Evolutionary conservation across 495 filamentous ascomycete genomes (phyloP).

Genomic region (Penicillium bialowiezense): DNA sequence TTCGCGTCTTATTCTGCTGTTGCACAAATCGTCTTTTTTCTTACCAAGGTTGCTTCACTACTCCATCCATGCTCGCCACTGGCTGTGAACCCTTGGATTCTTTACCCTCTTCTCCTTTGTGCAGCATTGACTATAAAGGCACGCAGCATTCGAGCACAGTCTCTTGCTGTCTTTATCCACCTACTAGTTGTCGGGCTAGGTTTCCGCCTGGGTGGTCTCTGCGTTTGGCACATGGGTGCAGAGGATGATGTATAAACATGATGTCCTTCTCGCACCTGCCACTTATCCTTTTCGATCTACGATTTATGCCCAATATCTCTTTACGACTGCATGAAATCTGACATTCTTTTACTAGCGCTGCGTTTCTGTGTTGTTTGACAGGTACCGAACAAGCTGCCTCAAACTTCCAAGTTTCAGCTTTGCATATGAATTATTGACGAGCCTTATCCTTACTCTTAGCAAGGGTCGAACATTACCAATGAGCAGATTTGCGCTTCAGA

Average conservation of each 20-base stretch:
- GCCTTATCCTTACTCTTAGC: too few relatives aligned
- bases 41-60: constrained; percentile 53
- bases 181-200: constrained; percentile 29
- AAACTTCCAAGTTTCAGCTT: too few relatives aligned
- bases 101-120: constrained; percentile 58
- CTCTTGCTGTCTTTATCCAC: constrained; percentile 27
- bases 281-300: too few relatives aligned
- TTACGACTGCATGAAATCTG: too few relatives aligned
- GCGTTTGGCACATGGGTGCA: constrained; percentile 26
- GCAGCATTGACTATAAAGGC: constrained; percentile 51
- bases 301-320: too few relatives aligned
- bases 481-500: too few relatives aligned
- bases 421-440: too few relatives aligned
- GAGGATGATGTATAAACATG: not conserved
- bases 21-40: constrained; percentile 46
- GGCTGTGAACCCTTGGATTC: constrained; percentile 55
- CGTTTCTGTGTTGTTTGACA: too few relatives aligned
- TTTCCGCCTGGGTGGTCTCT: constrained; percentile 32
- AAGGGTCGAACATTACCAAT: too few relatives aligned
- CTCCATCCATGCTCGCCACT: constrained; percentile 60
- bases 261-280: too few relatives aligned
- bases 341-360: too few relatives aligned
- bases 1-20: constrained; percentile 22
- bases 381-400: too few relatives aligned
- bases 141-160: constrained; percentile 25